A percentile compares a stretch with the other conserved stretches of the same genome.
phyloP scores from a whole-genome alignment of 2,329 filamentous ascomycete genomes.

The Rhytidhysteron rufulum region DNA sequence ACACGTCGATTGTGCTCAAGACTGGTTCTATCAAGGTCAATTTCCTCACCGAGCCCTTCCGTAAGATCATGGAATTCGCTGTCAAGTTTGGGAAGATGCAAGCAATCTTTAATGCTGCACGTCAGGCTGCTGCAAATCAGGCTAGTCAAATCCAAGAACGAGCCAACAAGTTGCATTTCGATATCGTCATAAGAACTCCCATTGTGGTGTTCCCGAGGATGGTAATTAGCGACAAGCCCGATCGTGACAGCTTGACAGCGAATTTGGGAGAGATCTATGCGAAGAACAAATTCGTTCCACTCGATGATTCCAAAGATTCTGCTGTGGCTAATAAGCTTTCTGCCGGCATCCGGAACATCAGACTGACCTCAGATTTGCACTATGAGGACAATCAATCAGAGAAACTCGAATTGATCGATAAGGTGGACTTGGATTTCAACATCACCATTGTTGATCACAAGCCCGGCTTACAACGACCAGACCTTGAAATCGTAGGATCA shows the following conservation, averaged over 20 bases:
- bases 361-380: conserved; percentile 83
- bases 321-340: conserved; percentile 84
- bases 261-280: conserved; percentile 97
- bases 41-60: conserved; percentile 94
- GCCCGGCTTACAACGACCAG: conserved; percentile 71
- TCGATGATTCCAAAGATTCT: conserved; percentile 71
- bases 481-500: conserved; percentile 83
- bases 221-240: conserved; percentile 64
- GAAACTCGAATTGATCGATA: conserved; percentile 93
- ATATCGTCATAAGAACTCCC: conserved; percentile 88
- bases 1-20: conserved; percentile 83
- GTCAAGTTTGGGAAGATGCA: conserved; percentile 99
- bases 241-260: conserved; percentile 81
- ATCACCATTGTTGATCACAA: conserved; percentile 89
- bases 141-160: conserved; percentile 91
- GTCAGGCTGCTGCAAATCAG: conserved; percentile 89
- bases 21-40: conserved; percentile 96
- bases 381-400: conserved; percentile 70
- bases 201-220: conserved; percentile 91
- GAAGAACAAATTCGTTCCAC: conserved; percentile 82
- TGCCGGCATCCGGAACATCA: conserved; percentile 86
- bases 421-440: conserved; percentile 90
- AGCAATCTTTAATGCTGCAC: conserved; percentile 93
- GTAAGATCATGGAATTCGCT: conserved; percentile 95
- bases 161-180: conserved; percentile 87